phyloP scores from a whole-genome alignment of 805 yeast genomes.

The Candida silvatica region DNA sequence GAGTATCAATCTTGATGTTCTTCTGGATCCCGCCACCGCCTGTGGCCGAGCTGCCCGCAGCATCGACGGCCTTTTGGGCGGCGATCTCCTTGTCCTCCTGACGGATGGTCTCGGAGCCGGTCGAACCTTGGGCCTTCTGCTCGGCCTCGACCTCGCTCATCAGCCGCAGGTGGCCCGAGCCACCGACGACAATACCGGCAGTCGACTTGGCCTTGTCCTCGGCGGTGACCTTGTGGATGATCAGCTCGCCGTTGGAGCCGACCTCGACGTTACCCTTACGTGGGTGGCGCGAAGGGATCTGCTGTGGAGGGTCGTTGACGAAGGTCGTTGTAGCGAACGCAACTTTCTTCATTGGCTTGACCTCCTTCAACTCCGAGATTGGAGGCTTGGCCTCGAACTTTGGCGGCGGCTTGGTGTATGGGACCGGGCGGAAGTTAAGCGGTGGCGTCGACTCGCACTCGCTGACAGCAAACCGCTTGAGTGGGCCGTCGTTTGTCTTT shows the following conservation, averaged over 20 bases:
- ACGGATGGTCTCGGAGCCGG: slow-evolving; percentile 20
- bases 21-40: slow-evolving; percentile 3
- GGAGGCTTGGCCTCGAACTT: slow-evolving; percentile 21
- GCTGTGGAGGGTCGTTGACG: slow-evolving; percentile 83
- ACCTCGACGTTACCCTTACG: slow-evolving; percentile 62
- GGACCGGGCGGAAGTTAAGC: slow-evolving; percentile 10
- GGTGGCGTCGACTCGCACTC: slow-evolving; percentile 17
- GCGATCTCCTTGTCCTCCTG: slow-evolving; percentile 21
- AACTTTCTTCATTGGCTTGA: slow-evolving; percentile 48
- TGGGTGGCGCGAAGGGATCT: slow-evolving; percentile 82
- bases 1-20: slow-evolving; percentile 56
- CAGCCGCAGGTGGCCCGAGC: slow-evolving; percentile 56
- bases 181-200: slow-evolving; percentile 73
- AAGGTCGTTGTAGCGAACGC: slow-evolving; percentile 71
- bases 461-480: slow-evolving; percentile 11
- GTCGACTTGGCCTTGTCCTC: slow-evolving; percentile 31
- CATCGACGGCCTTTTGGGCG: slow-evolving; percentile 21
- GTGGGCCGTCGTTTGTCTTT: slow-evolving; percentile 11
- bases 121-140: background rate
- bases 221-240: slow-evolving; percentile 25
- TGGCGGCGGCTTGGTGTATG: slow-evolving; percentile 22
- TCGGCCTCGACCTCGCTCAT: slow-evolving; percentile 12
- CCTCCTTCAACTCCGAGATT: slow-evolving; percentile 16
- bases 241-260: slow-evolving; percentile 24
- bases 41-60: slow-evolving; percentile 10